Evolutionary conservation across 495 filamentous ascomycete species (phyloP), one percentile per base, ranked within the genome.

Genomic region (Neurospora sp.): DNA sequence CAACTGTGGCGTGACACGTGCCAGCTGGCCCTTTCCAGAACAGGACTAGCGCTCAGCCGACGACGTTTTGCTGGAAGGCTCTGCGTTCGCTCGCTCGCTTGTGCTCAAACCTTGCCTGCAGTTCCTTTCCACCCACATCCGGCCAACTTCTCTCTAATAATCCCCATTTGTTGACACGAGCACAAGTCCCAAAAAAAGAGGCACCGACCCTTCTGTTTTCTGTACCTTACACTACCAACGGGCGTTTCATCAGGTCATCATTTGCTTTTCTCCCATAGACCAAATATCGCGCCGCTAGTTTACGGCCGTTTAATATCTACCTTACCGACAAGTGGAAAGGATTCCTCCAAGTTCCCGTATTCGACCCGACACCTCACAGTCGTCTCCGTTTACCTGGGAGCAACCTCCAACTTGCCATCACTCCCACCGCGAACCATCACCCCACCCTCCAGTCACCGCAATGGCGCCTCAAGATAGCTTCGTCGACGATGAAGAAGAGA

Each of bases 401-500:
- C 77, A 74, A 69, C 40, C 48, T 46, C 31, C 66, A 69, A 27
- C 40, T 46, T 37, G 11, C 38, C 38, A 22, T 53, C 44, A 66
- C 53, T 66, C 27, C 27, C 37, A 70, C 77, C 76, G 75, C 79
- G 77, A 61, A 39, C 53, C 73, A 69, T 69, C 72, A 31, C 48
- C 48, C 22, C 48, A 14, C 48, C 11, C 59, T 68, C 72, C 76
- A 74, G 82, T 80, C 82, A 87, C 74, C 78, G 80, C 74, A 53
- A 86, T 94, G 91, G 87, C 88, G 82, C 91, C 93, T 76, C 94
- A 97, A 83, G 96, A 99, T 81, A 93, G 91, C 77, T 96, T 97
- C 86, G 93, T 98, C 81, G 96, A 99, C 77, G 96, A 98, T 78
- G 94, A 97, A 76, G 96, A 98, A 79, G 94, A 97, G 78, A 90